phyloP scores from a whole-genome alignment of 2,329 filamentous ascomycete genomes.

The Phialocephala subalpina region DNA sequence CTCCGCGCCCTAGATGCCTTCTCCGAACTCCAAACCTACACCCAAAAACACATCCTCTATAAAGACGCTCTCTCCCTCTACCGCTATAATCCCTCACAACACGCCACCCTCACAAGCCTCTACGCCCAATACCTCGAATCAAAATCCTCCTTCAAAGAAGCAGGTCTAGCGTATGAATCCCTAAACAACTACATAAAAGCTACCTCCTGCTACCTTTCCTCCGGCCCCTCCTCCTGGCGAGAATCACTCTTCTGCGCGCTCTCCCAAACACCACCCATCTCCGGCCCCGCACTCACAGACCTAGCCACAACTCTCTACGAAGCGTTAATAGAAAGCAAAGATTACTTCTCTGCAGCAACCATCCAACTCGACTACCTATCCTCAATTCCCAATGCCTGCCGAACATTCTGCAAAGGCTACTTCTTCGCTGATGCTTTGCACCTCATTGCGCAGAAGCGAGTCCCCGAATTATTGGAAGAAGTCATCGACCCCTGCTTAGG shows the following conservation, averaged over 20 bases:
- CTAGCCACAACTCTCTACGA: constrained; percentile 81
- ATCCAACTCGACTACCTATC: constrained; percentile 84
- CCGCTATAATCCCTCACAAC: constrained; percentile 77
- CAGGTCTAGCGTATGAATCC: constrained; percentile 90
- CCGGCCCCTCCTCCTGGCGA: constrained; percentile 81
- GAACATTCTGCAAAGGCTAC: constrained; percentile 86
- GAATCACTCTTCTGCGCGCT: constrained; percentile 86
- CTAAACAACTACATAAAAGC: constrained; percentile 78
- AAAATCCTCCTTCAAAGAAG: constrained; percentile 82
- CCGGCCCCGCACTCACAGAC: constrained; percentile 64
- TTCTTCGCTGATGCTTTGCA: constrained; percentile 90
- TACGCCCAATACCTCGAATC: constrained; percentile 82
- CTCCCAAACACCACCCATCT: constrained; percentile 67
- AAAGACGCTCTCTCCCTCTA: constrained; percentile 80
- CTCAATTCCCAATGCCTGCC: constrained; percentile 74
- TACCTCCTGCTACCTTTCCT: constrained; percentile 83
- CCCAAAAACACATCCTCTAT: constrained; percentile 82
- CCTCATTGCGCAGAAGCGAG: constrained; percentile 66
- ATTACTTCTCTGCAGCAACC: constrained; percentile 80
- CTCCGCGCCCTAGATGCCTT: constrained; percentile 78
- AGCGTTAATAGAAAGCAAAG: constrained; percentile 82
- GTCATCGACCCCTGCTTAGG: constrained; percentile 81
- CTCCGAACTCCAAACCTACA: constrained; percentile 80
- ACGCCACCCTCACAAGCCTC: constrained; percentile 74
- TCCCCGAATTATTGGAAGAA: constrained; percentile 66